Conservation (phyloP, 2,329 filamentous ascomycete genomes). For the Aspergillus costaricaensis region DNA sequence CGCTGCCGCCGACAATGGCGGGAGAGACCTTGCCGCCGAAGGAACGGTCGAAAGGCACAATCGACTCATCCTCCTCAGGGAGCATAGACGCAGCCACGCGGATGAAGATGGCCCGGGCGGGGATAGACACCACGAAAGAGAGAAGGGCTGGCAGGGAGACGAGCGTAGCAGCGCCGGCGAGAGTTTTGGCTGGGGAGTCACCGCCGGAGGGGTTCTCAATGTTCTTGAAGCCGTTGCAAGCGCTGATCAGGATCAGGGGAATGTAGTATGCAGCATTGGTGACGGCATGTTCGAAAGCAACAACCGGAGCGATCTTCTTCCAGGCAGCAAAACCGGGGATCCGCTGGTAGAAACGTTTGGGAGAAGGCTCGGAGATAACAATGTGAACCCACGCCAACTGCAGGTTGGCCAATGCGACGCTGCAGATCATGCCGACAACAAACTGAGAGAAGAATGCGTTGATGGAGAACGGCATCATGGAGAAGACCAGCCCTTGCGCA, state of each 20-base stretch:
- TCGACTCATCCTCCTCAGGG: conserved; percentile 75
- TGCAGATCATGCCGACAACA: conserved; percentile 58
- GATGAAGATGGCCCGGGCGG: conserved; percentile 72
- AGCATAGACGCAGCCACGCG: conserved; percentile 88
- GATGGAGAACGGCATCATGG: conserved; percentile 34
- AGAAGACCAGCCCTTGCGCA: conserved; percentile 48
- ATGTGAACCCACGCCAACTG: conserved; percentile 82
- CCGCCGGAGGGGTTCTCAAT: conserved; percentile 13
- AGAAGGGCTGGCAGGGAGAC: conserved; percentile 50
- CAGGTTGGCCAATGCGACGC: conserved; percentile 66
- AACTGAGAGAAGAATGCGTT: conserved; percentile 46
- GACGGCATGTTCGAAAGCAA: conserved; percentile 62
- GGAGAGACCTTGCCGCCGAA: conserved; percentile 77
- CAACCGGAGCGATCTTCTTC: conserved; percentile 69
- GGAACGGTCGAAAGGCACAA: conserved; percentile 87
- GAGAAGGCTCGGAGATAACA: conserved; percentile 71
- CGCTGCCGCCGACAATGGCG: conserved; percentile 71
- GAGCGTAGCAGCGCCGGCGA: conserved; percentile 14
- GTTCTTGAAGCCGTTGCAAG: conserved; percentile 35
- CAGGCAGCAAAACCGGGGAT: conserved; percentile 68
- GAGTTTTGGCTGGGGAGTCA: background rate
- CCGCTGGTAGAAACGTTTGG: conserved; percentile 66
- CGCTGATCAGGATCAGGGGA: conserved; percentile 47
- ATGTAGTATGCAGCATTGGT: conserved; percentile 49
- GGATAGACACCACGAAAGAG: conserved; percentile 68